These are phyloP conservation scores for Zasmidium citrigriseum DNA, from an alignment of 2,329 filamentous ascomycete genomes.

Conservation along the genomic window DNA sequence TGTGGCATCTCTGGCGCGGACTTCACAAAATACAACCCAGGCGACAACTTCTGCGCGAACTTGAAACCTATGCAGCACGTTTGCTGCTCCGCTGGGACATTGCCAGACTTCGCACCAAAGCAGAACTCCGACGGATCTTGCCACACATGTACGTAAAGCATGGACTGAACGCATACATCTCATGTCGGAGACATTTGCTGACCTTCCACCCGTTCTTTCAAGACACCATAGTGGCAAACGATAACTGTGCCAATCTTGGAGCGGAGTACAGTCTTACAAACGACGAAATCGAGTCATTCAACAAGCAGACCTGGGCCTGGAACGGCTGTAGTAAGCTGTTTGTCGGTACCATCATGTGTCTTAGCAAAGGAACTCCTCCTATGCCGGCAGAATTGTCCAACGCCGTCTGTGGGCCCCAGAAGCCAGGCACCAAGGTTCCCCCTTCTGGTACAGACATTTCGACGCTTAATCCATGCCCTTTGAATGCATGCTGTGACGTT, in stretches of 20 bases:
- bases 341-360: slow-evolving; percentile 39
- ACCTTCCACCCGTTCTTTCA: no score
- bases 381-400: slow-evolving; percentile 42
- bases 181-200: no score
- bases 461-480: slow-evolving; percentile 34
- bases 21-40: background rate
- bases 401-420: slow-evolving; percentile 49
- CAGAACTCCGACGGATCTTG: slow-evolving; percentile 42
- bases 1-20: background rate
- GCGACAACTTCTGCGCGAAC: slow-evolving; percentile 23
- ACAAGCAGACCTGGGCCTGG: slow-evolving; percentile 48
- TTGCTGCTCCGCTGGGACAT: slow-evolving; percentile 12
- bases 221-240: slow-evolving; percentile 36
- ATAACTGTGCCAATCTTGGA: slow-evolving; percentile 41
- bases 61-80: slow-evolving; percentile 25
- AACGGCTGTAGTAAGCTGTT: slow-evolving; percentile 39
- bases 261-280: slow-evolving; percentile 37
- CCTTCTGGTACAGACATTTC: slow-evolving; percentile 29
- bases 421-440: slow-evolving; percentile 41
- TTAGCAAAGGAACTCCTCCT: slow-evolving; percentile 43
- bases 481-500: slow-evolving; percentile 45
- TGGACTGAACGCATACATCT: no score
- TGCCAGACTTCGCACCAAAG: slow-evolving; percentile 33
- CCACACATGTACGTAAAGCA: no score
- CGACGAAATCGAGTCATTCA: slow-evolving; percentile 42